Base-by-base conservation (phyloP, 2,329 filamentous ascomycete genomes). In the Clonostachys solani region DNA sequence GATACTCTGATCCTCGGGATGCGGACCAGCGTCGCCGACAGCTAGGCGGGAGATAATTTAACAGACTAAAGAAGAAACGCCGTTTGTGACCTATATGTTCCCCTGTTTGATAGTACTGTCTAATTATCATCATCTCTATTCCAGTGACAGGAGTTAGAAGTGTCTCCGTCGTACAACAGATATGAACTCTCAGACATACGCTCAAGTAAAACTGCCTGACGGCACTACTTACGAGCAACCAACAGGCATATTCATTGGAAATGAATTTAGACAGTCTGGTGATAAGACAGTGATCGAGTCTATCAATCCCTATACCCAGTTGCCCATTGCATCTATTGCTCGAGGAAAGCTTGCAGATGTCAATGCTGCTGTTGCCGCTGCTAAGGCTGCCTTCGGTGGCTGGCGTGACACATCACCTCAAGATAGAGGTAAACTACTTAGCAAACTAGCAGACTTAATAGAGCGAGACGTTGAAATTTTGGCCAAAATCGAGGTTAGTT, bases 381-480 rank as follows among this genome's bases (percentile, higher is more conserved):
- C 87, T n/a, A 77, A 84, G 38, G 74, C 76, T 44, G 84, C 85
- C 2, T 80, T 90, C 19, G 33, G 44, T 19, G 43, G 36, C 16
- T 49, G 47, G 47, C n/a, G 23, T 9, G 40, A 29, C 12, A 33
- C 92, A 33, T 65, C 82, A 12, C 75, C 72, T 6, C 81, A 81
- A 7, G 83, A 86, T 29, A 81, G 88, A 34, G 87, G 86, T 35
- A 75, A 75, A 34, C 64, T 92, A 45, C 77, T 94, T 73, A 76
- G 75, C 61, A 87, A 83, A 60, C 78, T 94, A 12, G 83, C 86
- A 10, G 78, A 87, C 44, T 71, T 94, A 18, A 71, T 91, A 18
- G 83, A 88, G 52, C 63, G 83, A 59, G 74, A 92, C 60, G 74
- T 72, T 29, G 69, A 72, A 34, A 46, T 56, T 0, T 58, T 77